Percentiles rank a stretch among this genome's conserved stretches.
These are phyloP conservation scores for Daedaleopsis nitida DNA, from an alignment of 768 basidiomycete species.

Conservation along the genomic window DNA sequence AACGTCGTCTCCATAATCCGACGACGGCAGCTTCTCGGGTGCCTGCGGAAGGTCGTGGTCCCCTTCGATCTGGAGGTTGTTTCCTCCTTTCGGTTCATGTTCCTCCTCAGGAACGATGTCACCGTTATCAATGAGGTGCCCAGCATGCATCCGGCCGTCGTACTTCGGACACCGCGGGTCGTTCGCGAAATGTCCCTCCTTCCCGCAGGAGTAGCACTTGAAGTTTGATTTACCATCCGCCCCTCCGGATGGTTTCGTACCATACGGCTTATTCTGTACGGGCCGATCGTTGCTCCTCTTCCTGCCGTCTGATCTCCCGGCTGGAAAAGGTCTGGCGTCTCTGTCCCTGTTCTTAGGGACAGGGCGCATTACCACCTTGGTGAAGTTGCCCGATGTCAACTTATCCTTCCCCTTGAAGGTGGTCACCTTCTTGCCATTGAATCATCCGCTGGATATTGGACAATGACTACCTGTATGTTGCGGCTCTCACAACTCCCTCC, in stretches of 20 bases:
- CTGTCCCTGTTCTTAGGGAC: too few relatives aligned
- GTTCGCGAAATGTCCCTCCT: background rate
- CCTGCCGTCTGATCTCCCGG: background rate
- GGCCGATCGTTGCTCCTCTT: background rate
- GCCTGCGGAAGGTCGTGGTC: background rate
- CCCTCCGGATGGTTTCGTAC: background rate
- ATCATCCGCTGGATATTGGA: background rate
- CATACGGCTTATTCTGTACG: background rate
- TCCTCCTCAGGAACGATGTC: background rate
- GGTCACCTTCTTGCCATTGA: background rate
- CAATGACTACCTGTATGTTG: background rate
- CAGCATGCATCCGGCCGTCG: background rate
- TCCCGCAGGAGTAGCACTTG: background rate
- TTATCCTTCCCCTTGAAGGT: too few relatives aligned
- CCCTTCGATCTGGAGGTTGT: too few relatives aligned
- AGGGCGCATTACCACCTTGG: too few relatives aligned
- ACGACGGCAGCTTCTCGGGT: background rate
- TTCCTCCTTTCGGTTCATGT: background rate
- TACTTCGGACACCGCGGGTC: background rate
- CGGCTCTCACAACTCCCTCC: background rate
- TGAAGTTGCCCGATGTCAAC: too few relatives aligned
- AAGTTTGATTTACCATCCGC: background rate
- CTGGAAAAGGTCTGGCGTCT: background rate
- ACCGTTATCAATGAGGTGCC: background rate
- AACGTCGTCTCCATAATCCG: background rate